Conservation (phyloP, 2,329 filamentous ascomycete genomes). For the Colletotrichum sp. region DNA sequence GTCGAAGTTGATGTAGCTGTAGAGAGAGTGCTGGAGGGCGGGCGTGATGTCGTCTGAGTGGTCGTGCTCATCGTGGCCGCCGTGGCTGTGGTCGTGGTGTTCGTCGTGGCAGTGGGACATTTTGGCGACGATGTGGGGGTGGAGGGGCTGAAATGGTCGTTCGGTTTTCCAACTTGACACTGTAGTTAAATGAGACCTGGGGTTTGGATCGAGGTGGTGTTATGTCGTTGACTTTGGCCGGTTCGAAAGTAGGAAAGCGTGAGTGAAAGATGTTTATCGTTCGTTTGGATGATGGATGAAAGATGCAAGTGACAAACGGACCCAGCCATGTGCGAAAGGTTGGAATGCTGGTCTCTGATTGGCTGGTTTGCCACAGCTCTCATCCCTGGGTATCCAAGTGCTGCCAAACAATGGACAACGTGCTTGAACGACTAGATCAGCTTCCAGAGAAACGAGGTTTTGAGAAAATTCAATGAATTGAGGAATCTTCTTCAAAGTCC, state of each 20-base stretch:
- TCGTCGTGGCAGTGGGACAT: slow-evolving; percentile 58
- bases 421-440: not conserved
- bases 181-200: too few relatives aligned
- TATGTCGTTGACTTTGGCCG: not conserved
- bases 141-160: not conserved
- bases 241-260: not conserved
- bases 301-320: not conserved
- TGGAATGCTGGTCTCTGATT: not conserved
- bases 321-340: not conserved
- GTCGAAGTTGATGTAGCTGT: slow-evolving; percentile 90
- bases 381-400: not conserved
- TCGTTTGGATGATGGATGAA: not conserved
- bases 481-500: fast-evolving
- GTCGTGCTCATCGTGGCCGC: slow-evolving; percentile 70
- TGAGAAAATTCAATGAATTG: not conserved
- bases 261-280: not conserved
- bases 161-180: not conserved
- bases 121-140: not conserved
- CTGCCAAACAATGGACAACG: not conserved
- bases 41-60: slow-evolving; percentile 93
- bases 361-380: not conserved
- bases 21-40: slow-evolving; percentile 87
- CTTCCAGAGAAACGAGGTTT: not conserved
- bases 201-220: not conserved
- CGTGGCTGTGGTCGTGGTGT: slow-evolving; percentile 54